Evolutionary conservation across 805 yeast species (phyloP), one percentile per base, ranked within the genome.

Genomic region (Wickerhamomyces sydowiorum): DNA sequence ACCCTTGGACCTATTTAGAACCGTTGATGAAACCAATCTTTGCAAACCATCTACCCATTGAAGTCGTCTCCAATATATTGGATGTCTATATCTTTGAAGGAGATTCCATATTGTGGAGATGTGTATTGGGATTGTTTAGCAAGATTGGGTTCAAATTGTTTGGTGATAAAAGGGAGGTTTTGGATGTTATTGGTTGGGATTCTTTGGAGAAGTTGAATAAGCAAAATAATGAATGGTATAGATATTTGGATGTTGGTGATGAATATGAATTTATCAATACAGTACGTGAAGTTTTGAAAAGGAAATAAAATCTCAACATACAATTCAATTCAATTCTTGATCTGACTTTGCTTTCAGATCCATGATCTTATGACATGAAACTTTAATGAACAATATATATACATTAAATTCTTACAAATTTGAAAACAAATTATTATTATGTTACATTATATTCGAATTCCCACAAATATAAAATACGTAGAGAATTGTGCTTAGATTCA

Each of bases 21-120:
- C 64, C 70, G 3, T 50, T 78, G 39, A 47, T 79, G 3, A 52
- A 73, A 18, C 61, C 68, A 10, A 45, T 78, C 17, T 75, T 80
- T 51, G 55, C 79, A 2, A 61, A 66, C 38, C 65, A 69, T 21
- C 52, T 80, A 35, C 55, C 67, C 12, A 59, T 75, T 37, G 81
- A 79, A 27, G 57, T 71, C 1, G 57, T 74, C 7, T 62, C 70
- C 21, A 69, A 78, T 14, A 49, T 82, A 7, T 51, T 83, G 46
- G 90, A 83, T 54, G 64, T 82, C 5, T 70, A 70, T 54, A 55
- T 80, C 10, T 80, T 80, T 54, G 87, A 81, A 54, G 80, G 82
- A 7, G 85, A 77, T 49, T 60, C 72, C 2, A 67, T 80, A 47
- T 53, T 82, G 38, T 59, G 78, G 34, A 67, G 82, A 18, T 68